Conservation (phyloP, 768 basidiomycete genomes). For the Macrolepiota dolichaula region DNA sequence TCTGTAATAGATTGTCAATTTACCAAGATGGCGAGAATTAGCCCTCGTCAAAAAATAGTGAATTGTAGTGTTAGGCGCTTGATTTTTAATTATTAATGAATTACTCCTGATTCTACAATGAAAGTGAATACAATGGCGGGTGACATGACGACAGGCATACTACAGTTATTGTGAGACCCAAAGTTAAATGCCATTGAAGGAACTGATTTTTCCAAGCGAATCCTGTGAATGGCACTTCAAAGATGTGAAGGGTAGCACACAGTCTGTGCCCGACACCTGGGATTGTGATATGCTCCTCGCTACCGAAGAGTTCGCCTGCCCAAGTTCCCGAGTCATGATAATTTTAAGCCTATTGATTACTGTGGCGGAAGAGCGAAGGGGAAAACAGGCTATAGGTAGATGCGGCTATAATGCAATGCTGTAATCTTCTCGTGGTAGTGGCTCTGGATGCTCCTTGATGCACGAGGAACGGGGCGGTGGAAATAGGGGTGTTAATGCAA, state of each 20-base stretch:
- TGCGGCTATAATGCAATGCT: background rate
- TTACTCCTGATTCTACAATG: too few relatives aligned
- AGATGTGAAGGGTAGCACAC: background rate
- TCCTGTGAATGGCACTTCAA: background rate
- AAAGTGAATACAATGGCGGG: too few relatives aligned
- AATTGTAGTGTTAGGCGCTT: too few relatives aligned
- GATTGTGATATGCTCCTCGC: background rate
- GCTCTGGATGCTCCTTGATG: background rate
- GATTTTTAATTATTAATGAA: too few relatives aligned
- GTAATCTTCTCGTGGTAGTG: constrained; percentile 1
- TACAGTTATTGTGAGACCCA: too few relatives aligned
- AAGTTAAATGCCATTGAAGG: background rate
- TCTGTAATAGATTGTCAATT: too few relatives aligned
- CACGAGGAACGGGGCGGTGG: constrained; percentile 7
- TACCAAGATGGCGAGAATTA: too few relatives aligned
- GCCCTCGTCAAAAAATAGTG: too few relatives aligned
- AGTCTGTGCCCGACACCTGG: background rate
- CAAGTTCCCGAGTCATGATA: constrained; percentile 3
- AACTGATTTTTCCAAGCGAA: background rate
- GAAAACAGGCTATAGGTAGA: background rate
- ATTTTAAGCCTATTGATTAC: background rate
- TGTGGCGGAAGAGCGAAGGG: background rate
- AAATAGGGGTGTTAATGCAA: background rate
- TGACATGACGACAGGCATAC: too few relatives aligned
- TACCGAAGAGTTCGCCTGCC: background rate